Evolutionary conservation across 2,329 filamentous ascomycete genomes (phyloP).

Genomic region (Botrytis porri): DNA sequence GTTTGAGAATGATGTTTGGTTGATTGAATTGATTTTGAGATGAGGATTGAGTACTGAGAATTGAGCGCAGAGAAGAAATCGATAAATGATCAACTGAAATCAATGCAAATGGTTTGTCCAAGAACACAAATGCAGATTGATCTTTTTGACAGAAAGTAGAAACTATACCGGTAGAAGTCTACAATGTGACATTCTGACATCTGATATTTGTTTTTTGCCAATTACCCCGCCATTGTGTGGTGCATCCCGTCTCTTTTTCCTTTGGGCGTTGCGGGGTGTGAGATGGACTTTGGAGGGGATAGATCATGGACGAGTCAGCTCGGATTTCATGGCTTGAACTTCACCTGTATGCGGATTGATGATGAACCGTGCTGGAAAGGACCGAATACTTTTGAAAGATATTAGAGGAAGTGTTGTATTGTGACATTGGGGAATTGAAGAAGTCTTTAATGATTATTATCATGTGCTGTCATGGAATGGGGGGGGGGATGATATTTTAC

Average conservation of each 20-base stretch:
- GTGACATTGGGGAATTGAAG: neutral
- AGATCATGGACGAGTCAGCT: neutral
- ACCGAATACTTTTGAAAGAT: neutral
- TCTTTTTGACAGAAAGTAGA: no score
- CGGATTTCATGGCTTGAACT: neutral
- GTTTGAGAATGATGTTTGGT: neutral
- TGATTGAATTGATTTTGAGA: no score
- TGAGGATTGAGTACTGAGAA: no score
- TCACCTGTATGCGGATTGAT: neutral
- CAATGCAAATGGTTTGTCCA: neutral
- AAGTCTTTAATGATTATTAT: neutral
- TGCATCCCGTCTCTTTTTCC: neutral
- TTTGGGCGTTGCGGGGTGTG: neutral
- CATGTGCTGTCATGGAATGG: neutral
- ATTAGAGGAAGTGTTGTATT: neutral
- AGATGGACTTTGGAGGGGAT: neutral
- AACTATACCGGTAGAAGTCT: no score
- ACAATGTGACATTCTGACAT: neutral
- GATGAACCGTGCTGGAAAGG: neutral
- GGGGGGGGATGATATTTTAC: neutral
- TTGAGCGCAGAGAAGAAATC: neutral
- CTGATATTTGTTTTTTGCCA: neutral
- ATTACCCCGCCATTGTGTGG: constrained; percentile 6
- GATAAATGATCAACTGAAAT: neutral
- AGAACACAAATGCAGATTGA: neutral